Percentiles rank a stretch among this genome's conserved stretches.
Evolutionary conservation across 768 basidiomycete species (phyloP).

Genomic region (Rubroboletus satanas): DNA sequence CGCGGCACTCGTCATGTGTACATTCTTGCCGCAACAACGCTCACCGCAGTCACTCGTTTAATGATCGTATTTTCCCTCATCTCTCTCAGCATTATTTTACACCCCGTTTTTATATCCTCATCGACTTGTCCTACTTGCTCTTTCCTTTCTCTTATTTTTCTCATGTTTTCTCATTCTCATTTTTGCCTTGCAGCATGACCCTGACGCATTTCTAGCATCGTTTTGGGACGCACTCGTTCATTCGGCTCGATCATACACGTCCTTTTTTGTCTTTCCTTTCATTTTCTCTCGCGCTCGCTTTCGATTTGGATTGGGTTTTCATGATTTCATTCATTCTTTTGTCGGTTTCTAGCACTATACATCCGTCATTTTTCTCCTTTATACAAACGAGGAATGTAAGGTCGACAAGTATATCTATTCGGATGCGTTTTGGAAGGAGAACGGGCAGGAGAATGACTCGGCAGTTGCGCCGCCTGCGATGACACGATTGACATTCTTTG

Average conservation of each 20-base stretch:
- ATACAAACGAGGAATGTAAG: constrained; percentile 9
- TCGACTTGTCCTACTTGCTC: constrained; percentile 2
- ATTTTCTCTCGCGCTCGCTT: too few species aligned
- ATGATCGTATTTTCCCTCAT: constrained; percentile 8
- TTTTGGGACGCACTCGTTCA: constrained; percentile 11
- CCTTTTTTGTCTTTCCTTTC: neutral
- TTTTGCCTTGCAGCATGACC: neutral
- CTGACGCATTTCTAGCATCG: constrained; percentile 8
- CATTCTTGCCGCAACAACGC: neutral
- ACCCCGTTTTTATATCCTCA: constrained; percentile 11
- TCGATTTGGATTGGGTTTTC: neutral
- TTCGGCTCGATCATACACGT: neutral
- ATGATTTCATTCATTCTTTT: neutral
- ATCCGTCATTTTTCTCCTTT: neutral
- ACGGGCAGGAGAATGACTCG: neutral
- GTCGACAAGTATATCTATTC: constrained; percentile 1
- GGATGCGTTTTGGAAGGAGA: neutral
- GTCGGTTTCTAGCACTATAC: neutral
- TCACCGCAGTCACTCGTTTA: constrained; percentile 10
- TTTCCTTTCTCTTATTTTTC: neutral
- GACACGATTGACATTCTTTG: neutral
- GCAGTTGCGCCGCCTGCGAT: neutral
- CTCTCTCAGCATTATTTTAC: constrained; percentile 6
- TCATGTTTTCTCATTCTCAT: too few species aligned
- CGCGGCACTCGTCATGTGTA: neutral